Evolutionary conservation across 2,329 filamentous ascomycete genomes (phyloP).

Genomic region (Fusarium pseudonygamai): DNA sequence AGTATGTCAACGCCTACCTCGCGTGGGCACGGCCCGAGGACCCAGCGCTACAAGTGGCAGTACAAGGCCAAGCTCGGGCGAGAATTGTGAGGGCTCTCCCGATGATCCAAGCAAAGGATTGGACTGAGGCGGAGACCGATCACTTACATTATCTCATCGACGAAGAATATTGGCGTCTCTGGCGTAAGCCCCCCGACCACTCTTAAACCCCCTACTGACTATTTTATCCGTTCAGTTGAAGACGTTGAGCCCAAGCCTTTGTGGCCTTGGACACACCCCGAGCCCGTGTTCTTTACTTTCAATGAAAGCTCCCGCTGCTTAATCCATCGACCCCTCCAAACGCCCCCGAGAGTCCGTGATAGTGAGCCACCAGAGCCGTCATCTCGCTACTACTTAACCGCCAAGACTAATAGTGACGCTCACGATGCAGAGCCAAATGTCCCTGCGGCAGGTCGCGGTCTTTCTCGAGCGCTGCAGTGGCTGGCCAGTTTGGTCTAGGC

Average conservation of each 20-base stretch:
- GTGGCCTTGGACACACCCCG: background rate
- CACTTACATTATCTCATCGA: background rate
- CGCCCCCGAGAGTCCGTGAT: background rate
- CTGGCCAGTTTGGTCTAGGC: background rate
- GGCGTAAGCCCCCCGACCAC: background rate
- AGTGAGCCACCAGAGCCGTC: background rate
- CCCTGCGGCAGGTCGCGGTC: background rate
- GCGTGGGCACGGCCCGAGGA: background rate
- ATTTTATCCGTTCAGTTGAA: accelerated
- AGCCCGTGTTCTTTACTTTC: background rate
- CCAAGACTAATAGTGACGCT: accelerated
- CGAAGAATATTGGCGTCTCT: background rate
- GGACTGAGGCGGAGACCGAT: background rate
- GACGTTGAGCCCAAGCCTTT: background rate
- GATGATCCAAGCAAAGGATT: background rate
- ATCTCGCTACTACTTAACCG: accelerated
- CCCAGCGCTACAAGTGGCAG: background rate
- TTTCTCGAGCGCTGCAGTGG: background rate
- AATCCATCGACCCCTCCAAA: background rate
- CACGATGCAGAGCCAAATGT: accelerated
- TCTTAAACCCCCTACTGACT: accelerated
- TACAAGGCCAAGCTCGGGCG: background rate
- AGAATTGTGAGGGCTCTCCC: background rate
- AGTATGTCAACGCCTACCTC: background rate
- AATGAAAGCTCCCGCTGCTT: background rate